phyloP scores from a whole-genome alignment of 805 yeast species.

The Pichia rugopelliculosa region DNA sequence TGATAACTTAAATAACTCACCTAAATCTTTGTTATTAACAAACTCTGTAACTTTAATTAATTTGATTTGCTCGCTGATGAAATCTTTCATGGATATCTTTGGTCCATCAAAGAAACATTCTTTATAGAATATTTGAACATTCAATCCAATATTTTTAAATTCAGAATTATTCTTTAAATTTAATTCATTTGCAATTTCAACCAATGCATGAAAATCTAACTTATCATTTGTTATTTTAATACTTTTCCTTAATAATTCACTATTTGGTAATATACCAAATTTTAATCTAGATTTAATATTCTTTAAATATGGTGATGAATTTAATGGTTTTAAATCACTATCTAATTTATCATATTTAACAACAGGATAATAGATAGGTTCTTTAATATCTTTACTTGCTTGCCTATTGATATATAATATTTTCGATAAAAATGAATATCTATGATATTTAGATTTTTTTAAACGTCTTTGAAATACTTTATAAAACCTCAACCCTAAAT shows the following conservation, averaged over 20 bases:
- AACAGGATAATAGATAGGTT: constrained; percentile 9
- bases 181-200: constrained; percentile 8
- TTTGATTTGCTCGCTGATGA: constrained; percentile 5
- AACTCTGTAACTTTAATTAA: neutral
- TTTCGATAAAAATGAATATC: constrained; percentile 8
- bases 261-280: constrained; percentile 22
- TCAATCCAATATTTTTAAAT: constrained; percentile 11
- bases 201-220: constrained; percentile 10
- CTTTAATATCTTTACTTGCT: neutral
- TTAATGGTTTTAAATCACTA: constrained; percentile 5
- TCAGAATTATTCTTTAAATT: neutral
- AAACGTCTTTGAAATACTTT: constrained; percentile 10
- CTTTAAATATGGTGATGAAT: constrained; percentile 13
- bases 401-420: constrained; percentile 4
- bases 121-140: constrained; percentile 19
- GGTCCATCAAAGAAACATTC: constrained; percentile 12
- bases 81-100: constrained; percentile 6
- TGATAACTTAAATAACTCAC: constrained; percentile 9
- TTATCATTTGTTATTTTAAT: constrained; percentile 12
- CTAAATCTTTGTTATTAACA: constrained; percentile 8
- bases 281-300: constrained; percentile 20
- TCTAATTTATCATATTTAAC: constrained; percentile 6
- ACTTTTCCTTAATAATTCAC: constrained; percentile 14
- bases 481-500: constrained; percentile 15
- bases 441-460: constrained; percentile 7